Conservation (phyloP, 2,329 filamentous ascomycete genomes). For the Claviceps pusilla region DNA sequence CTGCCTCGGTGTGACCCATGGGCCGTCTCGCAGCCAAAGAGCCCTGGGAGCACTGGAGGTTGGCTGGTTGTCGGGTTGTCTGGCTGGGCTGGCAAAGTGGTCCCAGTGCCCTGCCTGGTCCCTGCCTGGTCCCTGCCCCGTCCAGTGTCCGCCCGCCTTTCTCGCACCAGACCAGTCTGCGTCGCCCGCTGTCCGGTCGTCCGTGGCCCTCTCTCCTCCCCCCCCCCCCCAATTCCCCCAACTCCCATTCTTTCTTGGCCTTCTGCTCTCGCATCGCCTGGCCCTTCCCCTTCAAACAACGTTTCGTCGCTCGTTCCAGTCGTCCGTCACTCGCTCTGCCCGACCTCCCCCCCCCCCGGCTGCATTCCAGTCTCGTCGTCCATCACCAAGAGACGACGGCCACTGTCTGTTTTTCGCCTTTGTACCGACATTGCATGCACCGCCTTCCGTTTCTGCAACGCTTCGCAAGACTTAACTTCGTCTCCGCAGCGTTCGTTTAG, state of each 20-base stretch:
- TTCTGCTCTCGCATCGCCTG: conserved; percentile 11
- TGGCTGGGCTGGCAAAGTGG: too few relatives aligned
- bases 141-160: neutral
- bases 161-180: neutral
- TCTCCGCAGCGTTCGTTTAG: neutral
- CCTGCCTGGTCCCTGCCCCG: neutral
- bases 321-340: conserved; percentile 19
- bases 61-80: neutral
- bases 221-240: neutral
- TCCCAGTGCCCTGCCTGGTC: neutral
- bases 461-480: neutral
- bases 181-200: conserved; percentile 2
- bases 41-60: too few relatives aligned
- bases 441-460: neutral
- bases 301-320: conserved; percentile 24
- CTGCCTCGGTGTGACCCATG: neutral
- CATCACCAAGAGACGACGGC: conserved; percentile 4
- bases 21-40: neutral
- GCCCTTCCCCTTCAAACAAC: conserved; percentile 21
- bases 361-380: conserved; percentile 10
- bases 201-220: conserved; percentile 4
- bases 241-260: neutral
- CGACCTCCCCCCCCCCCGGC: conserved; percentile 14
- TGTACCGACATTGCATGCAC: neutral
- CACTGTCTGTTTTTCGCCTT: conserved; percentile 1